phyloP scores from a whole-genome alignment of 169 alveolate genomes.

The Plasmodium fragile region DNA sequence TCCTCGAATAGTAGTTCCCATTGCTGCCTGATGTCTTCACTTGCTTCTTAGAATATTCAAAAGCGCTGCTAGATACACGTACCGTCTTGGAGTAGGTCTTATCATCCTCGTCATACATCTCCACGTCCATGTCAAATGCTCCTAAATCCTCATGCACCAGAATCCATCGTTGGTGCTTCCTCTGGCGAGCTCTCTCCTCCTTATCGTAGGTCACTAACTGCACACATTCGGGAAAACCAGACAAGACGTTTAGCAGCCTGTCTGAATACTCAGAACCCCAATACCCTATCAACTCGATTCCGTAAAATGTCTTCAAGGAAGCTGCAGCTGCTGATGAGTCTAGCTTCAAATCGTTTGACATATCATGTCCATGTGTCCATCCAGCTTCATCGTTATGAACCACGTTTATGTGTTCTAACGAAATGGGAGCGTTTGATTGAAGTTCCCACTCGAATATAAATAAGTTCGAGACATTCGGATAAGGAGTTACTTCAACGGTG shows the following conservation, averaged over 20 bases:
- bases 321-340: constrained; percentile 86
- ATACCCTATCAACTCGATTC: constrained; percentile 82
- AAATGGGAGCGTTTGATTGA: constrained; percentile 79
- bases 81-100: constrained; percentile 78
- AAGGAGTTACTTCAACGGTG: constrained; percentile 26
- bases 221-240: constrained; percentile 76
- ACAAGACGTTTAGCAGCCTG: constrained; percentile 77
- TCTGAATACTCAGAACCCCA: constrained; percentile 87
- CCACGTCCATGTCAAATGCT: constrained; percentile 67
- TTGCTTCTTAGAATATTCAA: constrained; percentile 77
- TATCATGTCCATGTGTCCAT: constrained; percentile 70
- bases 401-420: constrained; percentile 79
- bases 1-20: constrained; percentile 83
- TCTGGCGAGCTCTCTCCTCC: constrained; percentile 51
- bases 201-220: constrained; percentile 17
- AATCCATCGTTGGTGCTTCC: constrained; percentile 81
- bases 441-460: constrained; percentile 81
- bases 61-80: constrained; percentile 81
- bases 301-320: constrained; percentile 77
- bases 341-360: constrained; percentile 75
- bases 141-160: constrained; percentile 80
- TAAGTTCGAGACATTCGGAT: constrained; percentile 50
- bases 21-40: constrained; percentile 76
- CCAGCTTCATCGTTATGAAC: constrained; percentile 82
- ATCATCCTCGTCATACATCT: constrained; percentile 24